Base-by-base conservation (phyloP, 257 asterid genomes). In the Solanum corneliomulleri region DNA sequence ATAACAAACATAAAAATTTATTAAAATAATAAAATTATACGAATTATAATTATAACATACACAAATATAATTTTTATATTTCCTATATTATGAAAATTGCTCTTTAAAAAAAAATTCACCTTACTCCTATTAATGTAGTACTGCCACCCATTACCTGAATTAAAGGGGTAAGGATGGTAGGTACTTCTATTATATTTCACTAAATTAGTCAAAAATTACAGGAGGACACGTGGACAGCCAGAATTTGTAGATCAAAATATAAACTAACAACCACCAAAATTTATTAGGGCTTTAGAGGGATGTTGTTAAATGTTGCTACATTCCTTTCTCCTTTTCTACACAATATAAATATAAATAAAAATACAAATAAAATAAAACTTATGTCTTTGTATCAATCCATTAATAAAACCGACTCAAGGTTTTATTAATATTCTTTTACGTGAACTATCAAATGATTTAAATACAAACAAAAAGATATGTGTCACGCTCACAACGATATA, bases 191-290 rank as follows among this genome's bases (percentile, higher is more conserved):
- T 42, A 10, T 16, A 27, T 80, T 27, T 25, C 68, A 80, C 44
- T 9, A 41, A 80, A 80, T 47, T 47, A 80, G 85, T 80, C 85
- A 80, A 80, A 80, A 27, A 16, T 4, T 47, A 27, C 27, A 44
- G 1, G 3, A 27, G 66, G 68, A 80, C 84, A 78, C 18, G 27
- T 78, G 25, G 39, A 77, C 44, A 70, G 77, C n/a, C 42, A 31
- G n/a, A 33, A 45, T 6, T 45, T 78, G 1, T 45, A 66, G 18
- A 18, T 75, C 76, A 90, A 88, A 88, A 92, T 84, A 88, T 86
- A 87, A 91, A 91, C 95, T 9, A 89, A 89, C 92, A 93, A 91
- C 94, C 37, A 85, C 83, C 82, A 70, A 21, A 29, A 70, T 70
- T 85, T 45, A 85, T 85, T 85, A 31, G 37, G 87, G 27, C 20